Percentiles rank a stretch among this genome's conserved stretches.
phyloP scores from a whole-genome alignment of 2,329 filamentous ascomycete species.

The Sporothrix luriei region DNA sequence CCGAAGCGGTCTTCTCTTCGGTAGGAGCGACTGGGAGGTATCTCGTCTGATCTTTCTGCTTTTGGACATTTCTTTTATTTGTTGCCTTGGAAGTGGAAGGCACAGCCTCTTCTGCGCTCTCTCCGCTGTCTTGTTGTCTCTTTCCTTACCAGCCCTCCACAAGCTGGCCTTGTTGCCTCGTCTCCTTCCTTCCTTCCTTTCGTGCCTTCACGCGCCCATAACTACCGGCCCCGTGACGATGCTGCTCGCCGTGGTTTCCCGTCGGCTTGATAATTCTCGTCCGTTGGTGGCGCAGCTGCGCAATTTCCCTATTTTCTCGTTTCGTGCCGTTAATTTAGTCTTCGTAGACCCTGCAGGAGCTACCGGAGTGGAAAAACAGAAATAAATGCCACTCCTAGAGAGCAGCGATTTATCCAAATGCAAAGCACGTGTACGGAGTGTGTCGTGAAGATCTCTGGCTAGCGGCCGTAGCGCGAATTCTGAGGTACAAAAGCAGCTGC shows the following conservation, averaged over 20 bases:
- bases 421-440: not conserved
- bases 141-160: not conserved
- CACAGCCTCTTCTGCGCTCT: not conserved
- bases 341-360: conserved; percentile 11
- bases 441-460: conserved; percentile 1
- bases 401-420: too few relatives aligned
- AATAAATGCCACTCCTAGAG: too few relatives aligned
- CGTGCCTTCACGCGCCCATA: not conserved
- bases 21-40: too few relatives aligned
- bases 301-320: not conserved
- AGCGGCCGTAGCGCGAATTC: not conserved
- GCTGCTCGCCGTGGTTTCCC: not conserved
- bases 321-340: not conserved
- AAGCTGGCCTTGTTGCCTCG: not conserved
- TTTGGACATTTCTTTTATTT: not conserved
- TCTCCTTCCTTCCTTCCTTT: conserved; percentile 5
- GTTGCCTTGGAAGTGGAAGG: conserved; percentile 4
- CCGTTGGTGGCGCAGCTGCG: not conserved
- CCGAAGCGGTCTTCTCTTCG: not conserved
- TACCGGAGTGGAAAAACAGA: not conserved
- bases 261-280: not conserved
- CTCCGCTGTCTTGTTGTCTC: not conserved
- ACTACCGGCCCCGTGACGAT: not conserved
- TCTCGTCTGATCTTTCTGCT: not conserved
- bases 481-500: not conserved